Base-by-base conservation (phyloP, 768 basidiomycete genomes). In the Lentinus brumalis region DNA sequence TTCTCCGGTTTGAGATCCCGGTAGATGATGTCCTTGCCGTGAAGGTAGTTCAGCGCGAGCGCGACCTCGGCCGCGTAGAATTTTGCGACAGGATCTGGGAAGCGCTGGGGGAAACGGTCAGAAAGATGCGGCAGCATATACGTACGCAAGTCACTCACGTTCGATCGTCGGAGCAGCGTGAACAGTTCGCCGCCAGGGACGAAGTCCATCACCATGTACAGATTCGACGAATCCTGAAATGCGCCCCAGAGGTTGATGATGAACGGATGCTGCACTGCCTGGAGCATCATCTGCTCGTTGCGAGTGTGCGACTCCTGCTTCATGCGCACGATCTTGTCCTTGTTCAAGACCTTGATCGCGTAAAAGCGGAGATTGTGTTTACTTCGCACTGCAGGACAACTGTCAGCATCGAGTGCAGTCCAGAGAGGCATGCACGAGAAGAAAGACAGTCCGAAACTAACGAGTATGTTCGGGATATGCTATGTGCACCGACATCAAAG, bases 201-300 rank as follows among this genome's bases (percentile, higher is more conserved):
- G 74, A 92, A 98, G 78, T 89, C 96, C 86, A 98, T 92, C 57
- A 98, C 90, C 93, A 99, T 96, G 79, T 98, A 99, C 14, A 98
- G 82, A 73, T 98, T 98, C 18, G 89, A 76, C 38, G 86, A 74
- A 70, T 98, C 97, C 71, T 98, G 97, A 72, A 96, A 96, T 4
- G 88, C 86, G 38, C 96, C 96, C 95, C 95, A 98, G 5, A 98
- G 85, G 72, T 96, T 98, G 78, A 98, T 86, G 67, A 98, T 92
- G 76, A 98, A 94, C 2, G 94, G 89, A 73, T 98, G 94, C 59
- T 93, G 87, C 5, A 97, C 89, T 26, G 83, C 82, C 50, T 87
- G 84, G 40, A 99, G 85, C 75, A 98, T 94, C 51, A 79, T 79
- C 67, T 94, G 89, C 75, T 99, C 97, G 67, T 92, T 95, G 73